Evolutionary conservation across 495 filamentous ascomycete species (phyloP), one percentile per base, ranked within the genome.

Genomic region (Aspergillus affinis): DNA sequence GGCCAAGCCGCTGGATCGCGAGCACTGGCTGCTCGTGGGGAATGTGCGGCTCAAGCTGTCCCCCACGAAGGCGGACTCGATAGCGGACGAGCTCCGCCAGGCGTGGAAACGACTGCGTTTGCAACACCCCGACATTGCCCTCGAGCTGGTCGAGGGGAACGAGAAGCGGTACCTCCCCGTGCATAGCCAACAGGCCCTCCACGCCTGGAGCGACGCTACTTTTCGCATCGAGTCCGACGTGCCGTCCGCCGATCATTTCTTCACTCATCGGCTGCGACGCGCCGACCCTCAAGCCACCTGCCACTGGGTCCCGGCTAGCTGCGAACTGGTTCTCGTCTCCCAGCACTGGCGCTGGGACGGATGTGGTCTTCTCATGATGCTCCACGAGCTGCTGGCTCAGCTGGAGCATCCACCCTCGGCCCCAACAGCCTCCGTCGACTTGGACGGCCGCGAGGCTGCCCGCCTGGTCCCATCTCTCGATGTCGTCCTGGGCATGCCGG

Each of bases 261-360:
- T 53, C 51, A 27, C 19, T 3, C 9, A 53, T n/a, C 29, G 29
- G 4, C 8, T 53, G 23, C 51, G 9, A 10, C n/a, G 10, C 23
- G 51, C 51, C 8, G 20, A n/a, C 8, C 51, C 51, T 30, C 51
- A 53, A 30, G 51, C 51, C 6, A 53, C 26, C 20, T 30, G 19
- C 20, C 51, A 53, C 51, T 53, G 51, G 51, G 17, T 53, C 51
- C 23, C 51, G 9, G 51, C 51, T 21, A 53, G 51, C 23, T n/a
- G 32, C 51, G 19, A 53, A 10, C 51, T 53, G 8, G 27, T 23
- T 30, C 51, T 53, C 23, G 51, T n/a, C 51, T 53, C 20, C 2
- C n/a, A 23, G 19, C 51, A 53, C 51, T 30, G 51, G 51, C 26
- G 51, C 19, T 53, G 51, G 51, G 51, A 53, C 51, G 19, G 51